Evolutionary conservation across 1,139 yeast species (phyloP), one percentile per base, ranked within the genome.

Genomic region (Kodamaea sp.): DNA sequence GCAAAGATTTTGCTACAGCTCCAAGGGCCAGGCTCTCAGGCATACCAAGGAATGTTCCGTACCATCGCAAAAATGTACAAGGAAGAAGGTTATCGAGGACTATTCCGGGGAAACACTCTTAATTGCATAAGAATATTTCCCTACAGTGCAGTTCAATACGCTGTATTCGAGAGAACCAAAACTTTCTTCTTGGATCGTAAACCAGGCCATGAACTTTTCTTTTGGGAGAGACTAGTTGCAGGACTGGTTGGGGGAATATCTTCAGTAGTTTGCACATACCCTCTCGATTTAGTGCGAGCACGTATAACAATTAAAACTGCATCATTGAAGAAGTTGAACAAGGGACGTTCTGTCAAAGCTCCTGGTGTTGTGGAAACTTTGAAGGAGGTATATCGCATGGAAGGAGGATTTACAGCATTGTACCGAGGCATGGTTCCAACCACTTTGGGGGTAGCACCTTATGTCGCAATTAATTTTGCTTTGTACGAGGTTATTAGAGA

Each of bases 101-200:
- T 86, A 48, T 86, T 88, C 60, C 67, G 97, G 32, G 98, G 98
- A 1, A 92, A 92, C 59, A 85, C 90, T 1, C 69, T 88, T 41
- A 92, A 92, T 58, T 90, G 97, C 65, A 61, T 92, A 3, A 69
- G 98, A 37, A 87, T 92, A 22, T 78, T 92, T 43, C 98, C 98
- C 0, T 92, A 92, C 57, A 82, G 94, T 43, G 97, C 98, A 1
- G 95, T 90, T 8, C 98, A 92, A 61, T 92, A 88, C 61, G 78
- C 89, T 15, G 87, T 86, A 4, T 92, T 85, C 61, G 92, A 90
- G 49, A 69, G 78, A 42, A 70, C 81, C 54, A 89, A 88, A 53
- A 67, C 62, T 26, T 37, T 62, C 23, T 48, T 80, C 28, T 57
- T 76, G 11, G 32, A 32, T 4, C 35, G 46, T 18, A 61, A 61